Evolutionary conservation across 305 asterid genomes (phyloP), one percentile per base, ranked within the genome.

Genomic region (Fraxinus angustifolia): DNA sequence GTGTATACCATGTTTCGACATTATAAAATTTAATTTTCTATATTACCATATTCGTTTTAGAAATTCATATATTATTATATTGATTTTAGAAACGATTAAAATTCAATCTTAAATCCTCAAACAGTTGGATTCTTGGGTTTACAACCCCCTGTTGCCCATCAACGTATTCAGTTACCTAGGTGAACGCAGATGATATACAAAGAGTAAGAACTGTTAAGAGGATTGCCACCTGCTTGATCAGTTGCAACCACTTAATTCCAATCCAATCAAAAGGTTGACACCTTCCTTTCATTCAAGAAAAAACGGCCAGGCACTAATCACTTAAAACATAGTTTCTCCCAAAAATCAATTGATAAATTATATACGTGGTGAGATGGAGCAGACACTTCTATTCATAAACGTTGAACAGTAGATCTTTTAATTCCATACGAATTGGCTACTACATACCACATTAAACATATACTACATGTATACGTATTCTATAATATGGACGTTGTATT

Each of bases 321-420:
- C 56, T 17, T 81, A 1, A 3, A 19, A 84, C 80, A 36, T 28
- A 12, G 31, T 72, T 40, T 35, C 76, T 67, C 56, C 60, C 36
- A 1, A 75, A 26, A 75, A 75, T 31, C 67, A 82, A 76, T 38
- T 28, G 79, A 70, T 26, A 65, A 73, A 50, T 38, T 67, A 81
- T 73, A 16, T 73, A 60, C 8, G 16, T 70, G 31, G 48, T 34
- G 78, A 53, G 74, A 82, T 36, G 76, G 65, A 80, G 67, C 79
- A 71, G 36, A 42, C n/a, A 8, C 30, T 79, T 4, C 71, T 45
- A 33, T 0, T 26, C 73, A 1, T 65, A 10, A 70, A 14, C 35
- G 33, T 28, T 67, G 62, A 79, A 77, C 56, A 1, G 72, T 42
- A 73, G 28, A 53, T 71, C 53, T 11, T 48, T 42, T 36, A 34